These are phyloP conservation scores for Tetrapyrgos nigripes DNA, from an alignment of 1,284 basidiomycete species.

Conservation along the genomic window DNA sequence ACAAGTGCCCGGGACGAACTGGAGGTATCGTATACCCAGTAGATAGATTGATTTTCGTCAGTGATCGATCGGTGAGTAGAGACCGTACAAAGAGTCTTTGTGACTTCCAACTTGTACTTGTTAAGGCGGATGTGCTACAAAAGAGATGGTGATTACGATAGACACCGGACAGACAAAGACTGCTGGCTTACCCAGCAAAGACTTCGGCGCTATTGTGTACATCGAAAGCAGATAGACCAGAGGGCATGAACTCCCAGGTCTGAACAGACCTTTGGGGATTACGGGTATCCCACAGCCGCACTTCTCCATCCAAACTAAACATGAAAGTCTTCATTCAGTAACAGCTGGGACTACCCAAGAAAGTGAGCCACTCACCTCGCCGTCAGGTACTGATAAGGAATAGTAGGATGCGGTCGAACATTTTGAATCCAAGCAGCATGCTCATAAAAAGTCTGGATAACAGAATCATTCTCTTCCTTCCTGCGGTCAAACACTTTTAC, in stretches of 20 bases:
- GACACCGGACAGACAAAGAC: constrained; percentile 12
- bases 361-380: constrained; percentile 66
- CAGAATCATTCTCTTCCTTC: constrained; percentile 83
- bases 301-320: constrained; percentile 85
- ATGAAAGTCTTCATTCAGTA: neutral
- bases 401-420: constrained; percentile 84
- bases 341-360: neutral
- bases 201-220: constrained; percentile 88
- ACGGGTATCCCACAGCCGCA: constrained; percentile 93
- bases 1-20: constrained; percentile 56
- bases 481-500: constrained; percentile 94
- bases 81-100: constrained; percentile 70
- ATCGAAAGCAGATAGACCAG: constrained; percentile 86
- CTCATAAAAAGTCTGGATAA: constrained; percentile 83
- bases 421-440: constrained; percentile 94
- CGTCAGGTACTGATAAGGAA: constrained; percentile 83
- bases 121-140: constrained; percentile 67
- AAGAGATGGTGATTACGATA: constrained; percentile 9
- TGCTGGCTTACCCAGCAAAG: constrained; percentile 77
- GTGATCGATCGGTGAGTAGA: constrained; percentile 43
- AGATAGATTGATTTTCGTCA: constrained; percentile 58
- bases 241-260: constrained; percentile 71
- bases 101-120: constrained; percentile 61
- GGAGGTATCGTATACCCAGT: constrained; percentile 62
- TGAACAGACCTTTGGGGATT: constrained; percentile 62